A percentile compares a stretch with the other conserved stretches of the same genome.
phyloP scores from a whole-genome alignment of 768 basidiomycete genomes.

The Xerocomus brunneocitrinus region DNA sequence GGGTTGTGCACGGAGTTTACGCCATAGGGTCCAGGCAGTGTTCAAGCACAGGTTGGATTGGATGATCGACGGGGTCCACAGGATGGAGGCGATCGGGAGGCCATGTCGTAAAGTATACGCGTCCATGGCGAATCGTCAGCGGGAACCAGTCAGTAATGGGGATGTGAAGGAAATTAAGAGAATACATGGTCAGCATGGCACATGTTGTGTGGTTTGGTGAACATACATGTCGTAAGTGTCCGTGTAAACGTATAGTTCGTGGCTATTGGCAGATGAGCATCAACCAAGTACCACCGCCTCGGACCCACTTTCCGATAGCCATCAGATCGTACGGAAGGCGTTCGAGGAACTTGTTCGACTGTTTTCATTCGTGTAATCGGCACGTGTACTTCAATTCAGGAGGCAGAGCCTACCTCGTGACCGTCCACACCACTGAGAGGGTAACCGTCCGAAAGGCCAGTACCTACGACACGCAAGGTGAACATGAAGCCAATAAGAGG shows the following conservation, averaged over 20 bases:
- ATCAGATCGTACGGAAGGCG: constrained; percentile 77
- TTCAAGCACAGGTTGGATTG: not conserved
- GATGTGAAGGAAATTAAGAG: not conserved
- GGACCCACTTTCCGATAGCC: constrained; percentile 77
- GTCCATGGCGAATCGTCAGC: not conserved
- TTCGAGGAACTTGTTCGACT: constrained; percentile 74
- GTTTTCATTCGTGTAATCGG: not conserved
- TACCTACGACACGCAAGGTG: constrained; percentile 41
- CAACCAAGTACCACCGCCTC: not conserved
- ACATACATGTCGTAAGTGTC: constrained; percentile 62
- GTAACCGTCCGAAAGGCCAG: constrained; percentile 73
- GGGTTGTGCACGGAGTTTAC: not conserved
- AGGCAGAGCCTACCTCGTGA: constrained; percentile 50
- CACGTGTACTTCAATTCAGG: not conserved
- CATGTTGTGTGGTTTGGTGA: not conserved
- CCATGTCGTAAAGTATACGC: not conserved
- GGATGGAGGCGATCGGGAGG: not conserved
- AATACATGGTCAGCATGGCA: constrained; percentile 3
- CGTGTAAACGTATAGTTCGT: constrained; percentile 75
- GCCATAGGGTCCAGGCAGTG: not conserved
- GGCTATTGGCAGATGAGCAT: constrained; percentile 37
- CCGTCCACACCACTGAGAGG: constrained; percentile 67
- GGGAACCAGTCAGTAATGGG: not conserved
- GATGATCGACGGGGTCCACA: constrained; percentile 7
- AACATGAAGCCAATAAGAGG: not conserved